Base-by-base conservation (phyloP, 2,329 filamentous ascomycete genomes). In the Aureobasidium sp. region DNA sequence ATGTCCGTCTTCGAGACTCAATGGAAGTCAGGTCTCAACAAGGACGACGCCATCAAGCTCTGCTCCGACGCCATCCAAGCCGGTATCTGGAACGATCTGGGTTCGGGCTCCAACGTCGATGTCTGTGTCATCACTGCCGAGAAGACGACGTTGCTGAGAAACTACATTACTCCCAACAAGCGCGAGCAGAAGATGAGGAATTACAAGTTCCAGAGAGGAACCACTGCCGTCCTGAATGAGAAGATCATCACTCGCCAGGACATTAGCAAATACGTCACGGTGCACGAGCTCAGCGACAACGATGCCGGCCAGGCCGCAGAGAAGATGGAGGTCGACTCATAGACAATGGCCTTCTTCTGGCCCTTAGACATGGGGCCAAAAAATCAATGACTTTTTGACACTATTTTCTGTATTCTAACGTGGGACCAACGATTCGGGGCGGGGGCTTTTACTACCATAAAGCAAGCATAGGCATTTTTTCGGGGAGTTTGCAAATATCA, bases 21-120 rank as follows among this genome's bases (percentile, higher is more conserved):
- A 78, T 99, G 95, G 95, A 90, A 92, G 83, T 79, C 85, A 8
- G 79, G 86, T 64, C 76, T 97, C 74, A 88, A 84, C 66, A 82
- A 85, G 69, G 89, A 95, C 41, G 89, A 89, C 55, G 92, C 92
- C n/a, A 80, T 97, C 64, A 86, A 87, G 72, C 81, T 97, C 66
- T 87, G 87, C 73, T 84, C 88, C 62, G 87, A 97, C 69, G 93
- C 93, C 51, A 97, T 99, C 72, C 82, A 91, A 79, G 89, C 95
- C 12, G 94, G 94, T 87, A 96, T 99, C 78, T 99, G 94, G 82
- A 99, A 99, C 82, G 94, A 99, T 78, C 75, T 99, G 74, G 94
- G 94, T 15, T 97, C 91, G 3, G 94, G 94, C 70, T 96, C 90
- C 74, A 99, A 99, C 74, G 94, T 99, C 63, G 95, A 99, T 73